Percentiles rank a stretch among this genome's conserved stretches.
phyloP scores from a whole-genome alignment of 208 protist species.

The Acanthamoeba culbertsoni region DNA sequence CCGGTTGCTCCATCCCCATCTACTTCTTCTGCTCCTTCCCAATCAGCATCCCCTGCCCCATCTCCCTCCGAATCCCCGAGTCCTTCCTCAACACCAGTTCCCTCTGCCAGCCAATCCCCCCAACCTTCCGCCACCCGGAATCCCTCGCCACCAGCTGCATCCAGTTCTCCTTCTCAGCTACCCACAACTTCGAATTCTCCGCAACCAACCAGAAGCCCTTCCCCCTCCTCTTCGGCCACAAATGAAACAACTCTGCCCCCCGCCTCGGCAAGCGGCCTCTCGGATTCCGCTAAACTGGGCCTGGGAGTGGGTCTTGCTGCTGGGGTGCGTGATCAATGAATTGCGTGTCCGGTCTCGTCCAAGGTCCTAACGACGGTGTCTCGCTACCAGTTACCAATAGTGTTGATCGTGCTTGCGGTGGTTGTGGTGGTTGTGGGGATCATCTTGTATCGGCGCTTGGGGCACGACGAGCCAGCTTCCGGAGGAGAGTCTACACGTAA shows the following conservation, averaged over 20 bases:
- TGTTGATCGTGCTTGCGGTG: not conserved
- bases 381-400: not conserved
- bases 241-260: not conserved
- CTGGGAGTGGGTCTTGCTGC: not conserved
- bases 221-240: not conserved
- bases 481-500: not conserved
- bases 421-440: not conserved
- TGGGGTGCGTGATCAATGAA: not conserved
- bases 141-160: not conserved
- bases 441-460: not conserved
- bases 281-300: not conserved
- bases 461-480: not conserved
- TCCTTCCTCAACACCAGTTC: not conserved
- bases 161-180: not conserved
- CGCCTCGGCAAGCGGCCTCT: not conserved
- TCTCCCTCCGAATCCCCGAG: not conserved
- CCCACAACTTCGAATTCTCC: not conserved
- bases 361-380: not conserved
- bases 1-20: not conserved
- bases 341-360: no score
- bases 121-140: no score
- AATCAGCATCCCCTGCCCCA: not conserved
- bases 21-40: not conserved
- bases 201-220: not conserved
- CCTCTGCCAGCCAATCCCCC: not conserved